phyloP scores from a whole-genome alignment of 192 early-diverging fungal species.

The Rhizoclosmatium globosum region DNA sequence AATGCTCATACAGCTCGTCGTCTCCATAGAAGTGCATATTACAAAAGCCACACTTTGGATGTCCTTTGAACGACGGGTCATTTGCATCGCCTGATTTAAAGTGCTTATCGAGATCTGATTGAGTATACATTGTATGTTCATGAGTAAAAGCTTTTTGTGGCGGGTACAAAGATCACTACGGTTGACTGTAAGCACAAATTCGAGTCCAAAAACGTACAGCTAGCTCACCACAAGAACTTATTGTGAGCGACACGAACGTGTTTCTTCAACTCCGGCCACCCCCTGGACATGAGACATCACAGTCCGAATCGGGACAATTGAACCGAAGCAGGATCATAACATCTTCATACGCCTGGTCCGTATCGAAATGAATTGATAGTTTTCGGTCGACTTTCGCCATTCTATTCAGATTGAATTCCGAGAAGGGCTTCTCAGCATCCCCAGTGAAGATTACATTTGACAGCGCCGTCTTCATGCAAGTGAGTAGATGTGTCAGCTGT shows the following conservation, averaged over 20 bases:
- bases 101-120: conserved; percentile 79
- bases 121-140: conserved; percentile 88
- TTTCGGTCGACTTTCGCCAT: conserved; percentile 72
- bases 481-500: background rate
- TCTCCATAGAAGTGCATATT: conserved; percentile 81
- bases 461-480: conserved; percentile 71
- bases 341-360: conserved; percentile 76
- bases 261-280: conserved; percentile 85
- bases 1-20: conserved; percentile 96
- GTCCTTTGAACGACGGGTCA: conserved; percentile 71
- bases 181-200: conserved; percentile 17
- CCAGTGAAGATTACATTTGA: conserved; percentile 80
- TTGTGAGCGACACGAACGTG: conserved; percentile 84
- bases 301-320: conserved; percentile 88
- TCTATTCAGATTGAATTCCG: conserved; percentile 45
- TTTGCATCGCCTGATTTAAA: conserved; percentile 71
- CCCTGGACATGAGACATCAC: conserved; percentile 76
- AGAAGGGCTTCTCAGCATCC: conserved; percentile 58
- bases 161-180: conserved; percentile 85
- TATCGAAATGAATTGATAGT: conserved; percentile 79
- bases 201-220: background rate
- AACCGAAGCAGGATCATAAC: conserved; percentile 76
- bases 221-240: conserved; percentile 75
- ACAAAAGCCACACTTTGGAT: conserved; percentile 94
- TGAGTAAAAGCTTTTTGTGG: conserved; percentile 91